Evolutionary conservation across 176 grass and related monocot species (phyloP).

Genomic region (Thalia dealbata): DNA sequence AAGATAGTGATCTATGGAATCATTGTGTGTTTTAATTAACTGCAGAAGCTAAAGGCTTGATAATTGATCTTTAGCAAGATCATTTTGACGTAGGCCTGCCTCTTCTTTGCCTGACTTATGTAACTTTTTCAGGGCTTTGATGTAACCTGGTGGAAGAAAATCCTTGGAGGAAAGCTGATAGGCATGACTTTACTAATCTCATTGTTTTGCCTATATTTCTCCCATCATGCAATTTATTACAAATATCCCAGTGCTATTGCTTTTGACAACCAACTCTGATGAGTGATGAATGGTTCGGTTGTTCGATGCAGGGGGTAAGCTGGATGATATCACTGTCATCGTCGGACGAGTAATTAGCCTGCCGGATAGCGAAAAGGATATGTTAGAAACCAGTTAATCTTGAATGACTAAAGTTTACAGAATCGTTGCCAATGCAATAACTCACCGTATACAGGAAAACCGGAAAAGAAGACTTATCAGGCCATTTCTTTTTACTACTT

Average conservation of each 20-base stretch:
- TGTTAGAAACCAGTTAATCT: neutral
- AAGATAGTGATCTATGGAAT: neutral
- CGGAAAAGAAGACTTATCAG: too few species aligned
- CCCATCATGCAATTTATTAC: neutral
- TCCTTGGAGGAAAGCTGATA: constrained; percentile 73
- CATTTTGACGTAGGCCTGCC: neutral
- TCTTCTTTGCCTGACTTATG: neutral
- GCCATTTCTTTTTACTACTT: too few species aligned
- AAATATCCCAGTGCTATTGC: neutral
- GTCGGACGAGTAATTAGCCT: constrained; percentile 42
- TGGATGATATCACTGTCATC: constrained; percentile 87
- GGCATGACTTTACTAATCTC: constrained; percentile 28
- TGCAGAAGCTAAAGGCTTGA: too few species aligned
- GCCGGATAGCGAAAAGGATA: neutral
- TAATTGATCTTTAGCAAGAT: too few species aligned
- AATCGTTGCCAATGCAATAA: neutral
- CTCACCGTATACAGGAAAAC: too few species aligned
- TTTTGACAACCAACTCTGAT: constrained; percentile 6
- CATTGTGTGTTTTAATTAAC: neutral
- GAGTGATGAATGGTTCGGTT: neutral
- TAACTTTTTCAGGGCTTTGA: constrained; percentile 68
- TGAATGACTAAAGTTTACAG: neutral
- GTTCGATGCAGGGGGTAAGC: constrained; percentile 59
- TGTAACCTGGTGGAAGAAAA: constrained; percentile 67
- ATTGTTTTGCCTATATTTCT: neutral